Evolutionary conservation across 495 filamentous ascomycete species (phyloP), one percentile per base, ranked within the genome.

Genomic region (Cryomyces minteri): DNA sequence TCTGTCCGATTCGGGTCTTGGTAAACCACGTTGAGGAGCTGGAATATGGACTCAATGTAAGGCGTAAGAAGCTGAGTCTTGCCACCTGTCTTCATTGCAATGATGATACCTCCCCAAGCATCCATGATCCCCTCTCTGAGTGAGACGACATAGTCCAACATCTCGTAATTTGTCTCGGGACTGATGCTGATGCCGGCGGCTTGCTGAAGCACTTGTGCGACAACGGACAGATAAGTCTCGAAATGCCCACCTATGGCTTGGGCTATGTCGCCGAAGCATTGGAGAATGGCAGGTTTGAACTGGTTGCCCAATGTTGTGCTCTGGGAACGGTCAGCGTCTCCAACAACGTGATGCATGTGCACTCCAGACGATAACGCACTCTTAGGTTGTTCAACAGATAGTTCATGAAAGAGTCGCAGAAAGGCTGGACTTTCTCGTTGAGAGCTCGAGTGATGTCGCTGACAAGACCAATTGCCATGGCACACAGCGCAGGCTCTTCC

Each of bases 51-150:
- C 52, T 84, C 73, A 25, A 96, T 72, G 50, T 82, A 93, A 18
- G 74, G 82, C 51, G 75, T 69, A 36, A 98, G 5, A 40, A 18
- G 63, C 76, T 60, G 62, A 86, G 80, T 73, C 62, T 87, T 86
- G 62, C 71, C 72, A 41, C 68, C 79, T 41, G 70, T 64, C 73
- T 88, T 94, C 77, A 95, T 82, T 32, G 90, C 85, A 58, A 87
- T 74, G 49, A 98, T 82, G 40, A 88, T 87, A 54, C 90, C 90
- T 58, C 84, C 87, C 85, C 93, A 98, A 11, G 90, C 90, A 72
- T 98, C 90, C 83, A 95, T 94, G 47, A 96, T 94, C 54, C 88
- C 90, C 59, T 98, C 90, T 46, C 90, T 77, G 43, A 98, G 73
- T 11, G 87, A 92, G 50, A 92, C 74, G 50, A 98, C 76, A 57